These are phyloP conservation scores for Aspergillus tamarii DNA, from an alignment of 2,329 filamentous ascomycete species.

Conservation along the genomic window DNA sequence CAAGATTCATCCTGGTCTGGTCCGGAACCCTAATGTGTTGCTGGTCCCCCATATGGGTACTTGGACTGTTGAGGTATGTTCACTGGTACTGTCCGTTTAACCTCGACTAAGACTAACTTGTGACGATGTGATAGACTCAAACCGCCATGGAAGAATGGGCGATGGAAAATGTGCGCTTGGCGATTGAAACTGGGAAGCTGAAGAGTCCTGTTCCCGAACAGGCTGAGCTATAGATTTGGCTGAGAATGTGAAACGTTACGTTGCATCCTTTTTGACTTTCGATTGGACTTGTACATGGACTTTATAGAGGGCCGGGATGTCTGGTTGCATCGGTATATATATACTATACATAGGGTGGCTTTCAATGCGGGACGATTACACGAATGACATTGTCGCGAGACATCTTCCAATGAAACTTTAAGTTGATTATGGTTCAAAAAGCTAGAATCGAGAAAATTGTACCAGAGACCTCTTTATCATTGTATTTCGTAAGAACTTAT, in stretches of 20 bases:
- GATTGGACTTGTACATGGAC: conserved; percentile 8
- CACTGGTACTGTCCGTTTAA: neutral
- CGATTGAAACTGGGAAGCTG: conserved; percentile 64
- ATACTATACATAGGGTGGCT: neutral
- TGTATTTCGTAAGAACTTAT: conserved; percentile 7
- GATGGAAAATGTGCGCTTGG: conserved; percentile 69
- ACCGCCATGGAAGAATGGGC: conserved; percentile 73
- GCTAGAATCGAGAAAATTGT: conserved; percentile 5
- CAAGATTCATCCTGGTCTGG: conserved; percentile 70
- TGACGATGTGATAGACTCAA: conserved; percentile 48
- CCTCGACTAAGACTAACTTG: neutral
- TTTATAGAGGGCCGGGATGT: conserved; percentile 10
- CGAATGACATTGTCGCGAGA: neutral
- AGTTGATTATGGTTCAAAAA: neutral
- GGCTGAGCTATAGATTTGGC: conserved; percentile 42
- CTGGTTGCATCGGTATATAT: neutral
- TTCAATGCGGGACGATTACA: neutral
- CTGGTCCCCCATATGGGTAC: conserved; percentile 87
- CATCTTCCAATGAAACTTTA: neutral
- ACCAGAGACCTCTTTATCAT: neutral
- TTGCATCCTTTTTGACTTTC: neutral
- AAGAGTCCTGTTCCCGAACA: conserved; percentile 76
- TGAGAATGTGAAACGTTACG: neutral
- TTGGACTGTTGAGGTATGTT: conserved; percentile 66
- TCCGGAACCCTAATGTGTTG: conserved; percentile 71